Conservation (phyloP, 2,329 filamentous ascomycete species). For the Ilyonectria mors-panacis region DNA sequence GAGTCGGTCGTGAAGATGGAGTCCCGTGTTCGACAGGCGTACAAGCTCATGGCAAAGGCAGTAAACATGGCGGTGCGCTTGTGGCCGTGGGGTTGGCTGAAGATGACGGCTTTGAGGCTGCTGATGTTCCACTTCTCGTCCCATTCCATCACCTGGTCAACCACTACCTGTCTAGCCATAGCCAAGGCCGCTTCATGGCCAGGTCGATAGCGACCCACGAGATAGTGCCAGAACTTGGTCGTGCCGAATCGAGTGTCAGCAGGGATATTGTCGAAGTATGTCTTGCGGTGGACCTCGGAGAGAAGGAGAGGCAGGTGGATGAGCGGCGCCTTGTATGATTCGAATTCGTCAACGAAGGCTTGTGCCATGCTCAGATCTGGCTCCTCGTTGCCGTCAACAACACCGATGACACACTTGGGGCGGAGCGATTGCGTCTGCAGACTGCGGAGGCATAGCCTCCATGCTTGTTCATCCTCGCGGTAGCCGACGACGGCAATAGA, state of each 20-base stretch:
- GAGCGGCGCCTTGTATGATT: conserved; percentile 26
- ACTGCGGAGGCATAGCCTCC: conserved; percentile 32
- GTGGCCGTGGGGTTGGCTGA: conserved; percentile 21
- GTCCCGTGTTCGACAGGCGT: conserved; percentile 24
- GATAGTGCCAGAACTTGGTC: conserved; percentile 27
- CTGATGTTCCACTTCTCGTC: conserved; percentile 33
- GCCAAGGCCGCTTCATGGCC: conserved; percentile 23
- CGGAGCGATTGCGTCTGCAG: conserved; percentile 28
- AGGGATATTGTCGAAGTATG: conserved; percentile 26
- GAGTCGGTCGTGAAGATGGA: conserved; percentile 34
- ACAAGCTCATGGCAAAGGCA: conserved; percentile 32
- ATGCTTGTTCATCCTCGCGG: conserved; percentile 33
- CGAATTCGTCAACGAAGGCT: conserved; percentile 28
- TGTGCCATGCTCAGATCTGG: conserved; percentile 32
- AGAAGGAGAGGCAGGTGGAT: conserved; percentile 35
- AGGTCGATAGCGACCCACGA: conserved; percentile 23
- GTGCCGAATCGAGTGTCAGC: conserved; percentile 13
- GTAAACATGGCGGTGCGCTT: conserved; percentile 35
- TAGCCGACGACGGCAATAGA: conserved; percentile 36
- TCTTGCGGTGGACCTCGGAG: conserved; percentile 29
- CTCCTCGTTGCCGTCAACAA: conserved; percentile 33
- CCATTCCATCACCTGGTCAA: conserved; percentile 29
- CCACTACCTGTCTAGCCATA: conserved; percentile 15
- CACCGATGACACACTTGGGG: conserved; percentile 32
- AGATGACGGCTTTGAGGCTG: conserved; percentile 17